phyloP scores from a whole-genome alignment of 805 yeast genomes.

The Kodamaea leandrae region DNA sequence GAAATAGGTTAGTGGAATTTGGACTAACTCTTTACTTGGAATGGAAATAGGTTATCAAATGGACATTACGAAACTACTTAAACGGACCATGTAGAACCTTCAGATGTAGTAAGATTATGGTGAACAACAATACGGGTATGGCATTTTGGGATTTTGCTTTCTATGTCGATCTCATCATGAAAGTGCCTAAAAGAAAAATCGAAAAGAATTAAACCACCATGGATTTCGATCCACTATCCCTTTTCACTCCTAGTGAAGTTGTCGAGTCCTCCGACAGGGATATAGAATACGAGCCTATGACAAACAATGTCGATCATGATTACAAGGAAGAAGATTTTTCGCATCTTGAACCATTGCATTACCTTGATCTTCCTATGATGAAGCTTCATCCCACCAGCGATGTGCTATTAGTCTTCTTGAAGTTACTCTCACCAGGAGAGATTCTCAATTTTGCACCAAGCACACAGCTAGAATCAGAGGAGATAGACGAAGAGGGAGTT shows the following conservation, averaged over 20 bases:
- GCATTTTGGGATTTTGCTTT: no score
- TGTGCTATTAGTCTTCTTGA: constrained; percentile 45
- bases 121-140: no score
- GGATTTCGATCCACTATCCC: constrained; percentile 43
- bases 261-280: neutral
- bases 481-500: constrained; percentile 15
- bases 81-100: no score
- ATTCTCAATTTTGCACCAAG: constrained; percentile 47
- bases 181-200: neutral
- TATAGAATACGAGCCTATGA: neutral
- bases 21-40: no score
- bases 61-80: no score
- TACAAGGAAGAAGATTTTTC: constrained; percentile 17
- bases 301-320: constrained; percentile 6
- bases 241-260: constrained; percentile 30
- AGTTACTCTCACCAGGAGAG: constrained; percentile 47
- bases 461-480: neutral
- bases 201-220: constrained; percentile 13
- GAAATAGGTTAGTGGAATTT: neutral
- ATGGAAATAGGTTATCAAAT: no score
- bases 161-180: no score
- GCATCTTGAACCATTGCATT: constrained; percentile 41
- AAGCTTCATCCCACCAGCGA: constrained; percentile 44
- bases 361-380: constrained; percentile 59
- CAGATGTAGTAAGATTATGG: no score